Evolutionary conservation across 805 yeast genomes (phyloP), one percentile per base, ranked within the genome.

Genomic region (Starmerella kuoi): DNA sequence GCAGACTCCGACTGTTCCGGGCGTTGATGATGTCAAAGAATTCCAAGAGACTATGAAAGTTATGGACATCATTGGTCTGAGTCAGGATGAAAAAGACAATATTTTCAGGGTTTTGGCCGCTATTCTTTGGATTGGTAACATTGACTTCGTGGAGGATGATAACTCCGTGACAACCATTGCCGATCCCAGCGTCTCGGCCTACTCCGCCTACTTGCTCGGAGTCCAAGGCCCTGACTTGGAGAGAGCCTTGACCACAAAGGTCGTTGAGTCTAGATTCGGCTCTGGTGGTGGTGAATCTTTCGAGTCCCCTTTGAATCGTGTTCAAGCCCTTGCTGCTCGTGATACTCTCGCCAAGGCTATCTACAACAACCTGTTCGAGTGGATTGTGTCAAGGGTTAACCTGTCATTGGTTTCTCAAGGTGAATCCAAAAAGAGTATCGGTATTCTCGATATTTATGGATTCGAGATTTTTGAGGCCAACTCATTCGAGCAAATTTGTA

Each of bases 271-370:
- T 0, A 71, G 77, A 27, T 94, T 86, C 55, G 95, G 96, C 48
- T 74, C 77, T 72, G 74, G 76, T 54, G 72, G 96, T 53, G 97
- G 95, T 15, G 86, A 95, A 12, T 76, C 88, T 6, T 91, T 88
- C 58, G 95, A 91, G 59, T 91, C 85, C 33, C 97, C 98, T 2
- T 70, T 91, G 52, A 91, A 91, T 57, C 69, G 73, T 27, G 86
- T 81, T 1, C 99, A 91, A 63, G 97, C 98, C 3, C 44, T 56
- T 5, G 94, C 98, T 1, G 95, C 86, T 11, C 75, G 87, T 53
- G 97, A 91, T 62, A 95, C 96, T 4, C 67, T 91, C 38, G 95
- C 97, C 4, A 91, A 87, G 63, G 96, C 94, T 2, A 70, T 91
- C 37, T 91, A 91, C 66, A 85, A 77, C 60, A 87, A 87, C 55